Percentiles rank a stretch among this genome's conserved stretches.
phyloP scores from a whole-genome alignment of 345 rosid species.

The Mangifera indica region DNA sequence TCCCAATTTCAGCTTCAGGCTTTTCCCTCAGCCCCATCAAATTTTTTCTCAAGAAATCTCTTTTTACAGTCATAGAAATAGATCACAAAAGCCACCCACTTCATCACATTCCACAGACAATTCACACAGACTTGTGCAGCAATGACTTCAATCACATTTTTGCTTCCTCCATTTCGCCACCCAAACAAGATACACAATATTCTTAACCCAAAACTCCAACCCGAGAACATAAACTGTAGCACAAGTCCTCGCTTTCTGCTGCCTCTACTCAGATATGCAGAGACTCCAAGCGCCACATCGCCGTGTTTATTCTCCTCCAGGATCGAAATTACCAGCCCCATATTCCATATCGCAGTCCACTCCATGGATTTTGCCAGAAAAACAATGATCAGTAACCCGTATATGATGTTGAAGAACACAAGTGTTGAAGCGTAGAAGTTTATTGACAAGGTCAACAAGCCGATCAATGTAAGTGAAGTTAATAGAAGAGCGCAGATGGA shows the following conservation, averaged over 20 bases:
- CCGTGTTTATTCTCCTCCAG: constrained; percentile 39
- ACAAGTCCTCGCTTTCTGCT: constrained; percentile 25
- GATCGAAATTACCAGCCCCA: constrained; percentile 31
- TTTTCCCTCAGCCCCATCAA: constrained; percentile 28
- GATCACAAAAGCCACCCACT: constrained; percentile 30
- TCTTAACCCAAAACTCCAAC: constrained; percentile 26
- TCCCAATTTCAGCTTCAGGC: background rate
- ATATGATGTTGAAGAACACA: background rate
- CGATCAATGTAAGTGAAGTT: constrained; percentile 4
- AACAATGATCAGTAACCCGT: background rate
- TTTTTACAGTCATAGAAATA: constrained; percentile 31
- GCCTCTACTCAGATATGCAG: constrained; percentile 33
- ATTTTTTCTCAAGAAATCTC: constrained; percentile 21
- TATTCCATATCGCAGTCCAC: constrained; percentile 44
- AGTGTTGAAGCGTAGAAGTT: background rate
- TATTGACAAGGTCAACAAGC: background rate
- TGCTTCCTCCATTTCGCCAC: constrained; percentile 12
- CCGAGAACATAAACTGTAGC: constrained; percentile 19
- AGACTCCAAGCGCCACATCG: constrained; percentile 22
- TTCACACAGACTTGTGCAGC: constrained; percentile 12
- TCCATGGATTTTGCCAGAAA: constrained; percentile 24
- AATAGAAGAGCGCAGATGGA: constrained; percentile 33
- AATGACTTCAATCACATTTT: background rate
- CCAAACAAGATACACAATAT: constrained; percentile 14
- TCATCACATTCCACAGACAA: constrained; percentile 22